Base-by-base conservation (phyloP, 306 rosid species). In the Prunus padus region DNA sequence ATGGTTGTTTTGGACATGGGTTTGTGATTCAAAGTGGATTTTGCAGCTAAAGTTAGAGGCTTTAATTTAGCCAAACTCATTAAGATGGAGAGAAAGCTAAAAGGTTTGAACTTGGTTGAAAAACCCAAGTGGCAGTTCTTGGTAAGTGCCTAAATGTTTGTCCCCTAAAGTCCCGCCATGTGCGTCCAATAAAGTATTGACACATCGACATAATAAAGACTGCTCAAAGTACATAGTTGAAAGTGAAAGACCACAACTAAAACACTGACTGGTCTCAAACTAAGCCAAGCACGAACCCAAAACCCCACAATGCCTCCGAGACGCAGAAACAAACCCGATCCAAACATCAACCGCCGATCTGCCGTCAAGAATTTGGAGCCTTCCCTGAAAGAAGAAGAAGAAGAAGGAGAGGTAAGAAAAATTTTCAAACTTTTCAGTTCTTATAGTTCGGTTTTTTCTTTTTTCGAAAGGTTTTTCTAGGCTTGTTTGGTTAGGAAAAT, bases 291-390 rank as follows among this genome's bases (percentile, higher is more conserved):
- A 3, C 45, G 20, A 19, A 64, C 59, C 57, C 59, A 4, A 28
- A 47, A 20, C 47, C 28, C 68, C 47, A 56, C 25, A 45, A 75
- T 76, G 86, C 11, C 79, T 44, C 77, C 77, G 12, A 79, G 26
- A 16, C 72, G 70, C 1, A 63, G 30, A 3, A 8, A 76, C 40
- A 30, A 71, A 0, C 12, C 73, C 2, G 7, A 69, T 0, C 76
- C 77, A 13, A 18, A 20, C 54, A 79, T 88, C 77, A 62, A 69
- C 46, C 67, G 86, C 0, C 90, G 89, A 46, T 37, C 84, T 7
- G 65, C 68, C 4, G 87, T 88, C 22, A 90, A 90, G 15, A 60
- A 60, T 15, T 87, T 89, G 93, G 80, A 65, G 51, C 89, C 87
- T 0, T 85, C 84, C 2, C 18, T 76, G 20, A 55, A 37, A 44